Conservation (phyloP, 1,284 basidiomycete species). For the Boletus calvinii region DNA sequence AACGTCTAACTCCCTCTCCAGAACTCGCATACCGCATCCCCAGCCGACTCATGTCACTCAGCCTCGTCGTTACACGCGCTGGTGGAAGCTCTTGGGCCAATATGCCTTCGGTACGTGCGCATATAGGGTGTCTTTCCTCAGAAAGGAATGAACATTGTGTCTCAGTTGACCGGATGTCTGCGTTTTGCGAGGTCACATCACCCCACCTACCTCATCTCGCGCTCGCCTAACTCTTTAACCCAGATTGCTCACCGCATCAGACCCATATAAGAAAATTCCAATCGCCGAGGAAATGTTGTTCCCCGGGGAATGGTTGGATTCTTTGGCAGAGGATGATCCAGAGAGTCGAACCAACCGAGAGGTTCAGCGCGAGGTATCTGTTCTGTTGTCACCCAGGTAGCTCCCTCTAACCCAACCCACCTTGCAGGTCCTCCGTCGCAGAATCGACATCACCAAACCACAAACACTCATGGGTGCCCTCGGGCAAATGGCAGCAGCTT, state of each 20-base stretch:
- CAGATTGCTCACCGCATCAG: constrained; percentile 15
- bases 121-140: not conserved
- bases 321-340: constrained; percentile 48
- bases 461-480: constrained; percentile 65
- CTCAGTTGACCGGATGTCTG: constrained; percentile 15
- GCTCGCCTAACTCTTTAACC: constrained; percentile 9
- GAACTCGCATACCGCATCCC: constrained; percentile 70
- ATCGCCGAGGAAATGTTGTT: constrained; percentile 62
- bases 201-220: not conserved
- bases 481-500: constrained; percentile 72
- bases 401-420: not conserved
- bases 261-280: constrained; percentile 42
- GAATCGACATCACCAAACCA: constrained; percentile 54
- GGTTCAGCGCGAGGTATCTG: constrained; percentile 50
- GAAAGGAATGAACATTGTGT: not conserved
- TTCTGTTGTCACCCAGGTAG: not conserved
- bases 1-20: constrained; percentile 23
- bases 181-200: constrained; percentile 22
- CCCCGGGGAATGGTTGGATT: constrained; percentile 57
- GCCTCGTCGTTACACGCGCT: constrained; percentile 69
- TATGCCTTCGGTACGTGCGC: constrained; percentile 25
- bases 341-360: constrained; percentile 62
- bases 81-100: constrained; percentile 33
- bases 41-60: constrained; percentile 63
- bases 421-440: constrained; percentile 47